phyloP scores from a whole-genome alignment of 768 basidiomycete genomes.

The Boletus insuetus region DNA sequence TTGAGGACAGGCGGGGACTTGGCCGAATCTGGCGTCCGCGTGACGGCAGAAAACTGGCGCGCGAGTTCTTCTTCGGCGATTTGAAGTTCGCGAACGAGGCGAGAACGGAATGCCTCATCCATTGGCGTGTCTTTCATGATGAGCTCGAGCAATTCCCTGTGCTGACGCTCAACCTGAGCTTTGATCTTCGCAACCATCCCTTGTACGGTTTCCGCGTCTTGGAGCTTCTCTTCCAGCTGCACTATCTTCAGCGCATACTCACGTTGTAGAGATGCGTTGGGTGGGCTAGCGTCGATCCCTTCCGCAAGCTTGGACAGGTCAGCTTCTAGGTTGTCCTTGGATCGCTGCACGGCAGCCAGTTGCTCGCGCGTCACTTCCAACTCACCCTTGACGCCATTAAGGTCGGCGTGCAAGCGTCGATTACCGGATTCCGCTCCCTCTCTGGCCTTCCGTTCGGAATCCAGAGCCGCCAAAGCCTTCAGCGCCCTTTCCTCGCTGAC shows the following conservation, averaged over 20 bases:
- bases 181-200: conserved; percentile 52
- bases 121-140: conserved; percentile 54
- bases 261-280: conserved; percentile 58
- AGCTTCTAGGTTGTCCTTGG: conserved; percentile 63
- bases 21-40: conserved; percentile 32
- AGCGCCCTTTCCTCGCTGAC: conserved; percentile 59
- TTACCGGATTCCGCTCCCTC: conserved; percentile 64
- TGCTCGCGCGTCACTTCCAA: conserved; percentile 54
- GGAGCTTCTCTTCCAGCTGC: conserved; percentile 59
- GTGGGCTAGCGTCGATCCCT: conserved; percentile 50
- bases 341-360: conserved; percentile 49
- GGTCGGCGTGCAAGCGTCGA: conserved; percentile 58
- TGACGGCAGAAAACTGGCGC: conserved; percentile 24
- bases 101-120: conserved; percentile 60
- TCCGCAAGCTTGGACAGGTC: conserved; percentile 67
- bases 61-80: conserved; percentile 46
- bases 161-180: conserved; percentile 63
- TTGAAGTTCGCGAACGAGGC: conserved; percentile 62
- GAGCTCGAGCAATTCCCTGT: conserved; percentile 68
- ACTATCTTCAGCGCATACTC: conserved; percentile 63
- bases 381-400: conserved; percentile 55
- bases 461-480: conserved; percentile 56
- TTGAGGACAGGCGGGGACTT: conserved; percentile 53
- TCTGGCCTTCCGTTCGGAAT: conserved; percentile 64
- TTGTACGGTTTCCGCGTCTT: conserved; percentile 52